Conservation (phyloP, 2,329 filamentous ascomycete genomes). For the Cytospora piceae region DNA sequence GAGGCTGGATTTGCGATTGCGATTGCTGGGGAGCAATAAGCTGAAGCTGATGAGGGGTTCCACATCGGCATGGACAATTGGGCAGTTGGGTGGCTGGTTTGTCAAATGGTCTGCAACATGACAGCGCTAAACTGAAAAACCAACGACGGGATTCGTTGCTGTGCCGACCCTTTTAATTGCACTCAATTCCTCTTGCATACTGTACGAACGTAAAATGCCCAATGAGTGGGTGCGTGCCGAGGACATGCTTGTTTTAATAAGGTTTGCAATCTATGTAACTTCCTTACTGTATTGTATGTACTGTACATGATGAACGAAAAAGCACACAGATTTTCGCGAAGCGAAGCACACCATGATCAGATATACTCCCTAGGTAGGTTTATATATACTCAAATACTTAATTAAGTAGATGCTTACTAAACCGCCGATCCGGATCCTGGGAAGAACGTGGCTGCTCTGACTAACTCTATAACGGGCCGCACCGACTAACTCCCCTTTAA, state of each 20-base stretch:
- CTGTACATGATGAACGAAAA: no score
- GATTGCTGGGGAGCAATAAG: background rate
- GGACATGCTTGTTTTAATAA: constrained; percentile 4
- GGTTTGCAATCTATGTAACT: background rate
- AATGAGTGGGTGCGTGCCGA: background rate
- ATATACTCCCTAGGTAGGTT: background rate
- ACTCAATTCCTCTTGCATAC: background rate
- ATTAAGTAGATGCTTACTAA: background rate
- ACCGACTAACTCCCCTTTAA: background rate
- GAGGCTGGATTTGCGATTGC: background rate
- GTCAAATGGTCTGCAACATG: constrained; percentile 7
- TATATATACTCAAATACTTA: background rate
- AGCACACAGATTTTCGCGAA: background rate
- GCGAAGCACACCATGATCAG: background rate
- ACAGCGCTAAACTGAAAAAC: constrained; percentile 18
- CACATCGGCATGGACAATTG: constrained; percentile 1
- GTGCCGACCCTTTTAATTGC: constrained; percentile 20
- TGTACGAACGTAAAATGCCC: background rate
- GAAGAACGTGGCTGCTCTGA: background rate
- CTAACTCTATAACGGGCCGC: constrained; percentile 13
- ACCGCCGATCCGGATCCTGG: constrained; percentile 13
- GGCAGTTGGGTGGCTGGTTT: constrained; percentile 3
- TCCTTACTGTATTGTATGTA: no score
- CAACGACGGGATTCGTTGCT: constrained; percentile 14
- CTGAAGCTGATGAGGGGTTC: constrained; percentile 8